A percentile compares a stretch with the other conserved stretches of the same genome.
These are phyloP conservation scores for Teunomyces pallodes DNA, from an alignment of 805 yeast genomes.

Conservation along the genomic window DNA sequence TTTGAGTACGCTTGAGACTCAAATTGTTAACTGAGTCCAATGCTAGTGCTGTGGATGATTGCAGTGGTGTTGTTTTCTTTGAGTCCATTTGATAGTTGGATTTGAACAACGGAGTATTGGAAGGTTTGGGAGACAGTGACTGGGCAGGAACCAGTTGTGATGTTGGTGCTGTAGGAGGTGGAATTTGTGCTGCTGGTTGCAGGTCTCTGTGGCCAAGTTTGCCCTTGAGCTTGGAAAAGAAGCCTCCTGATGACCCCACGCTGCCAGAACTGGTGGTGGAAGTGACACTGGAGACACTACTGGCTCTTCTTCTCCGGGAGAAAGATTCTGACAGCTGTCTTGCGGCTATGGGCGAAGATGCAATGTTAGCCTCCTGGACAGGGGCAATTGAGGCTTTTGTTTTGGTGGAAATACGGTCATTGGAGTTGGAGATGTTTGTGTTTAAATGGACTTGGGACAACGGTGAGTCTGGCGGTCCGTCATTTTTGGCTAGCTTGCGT, in stretches of 20 bases:
- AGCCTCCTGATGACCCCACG: conserved; percentile 18
- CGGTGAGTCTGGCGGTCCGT: not conserved
- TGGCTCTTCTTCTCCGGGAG: conserved; percentile 17
- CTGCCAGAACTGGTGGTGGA: conserved; percentile 14
- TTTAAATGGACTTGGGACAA: conserved; percentile 16
- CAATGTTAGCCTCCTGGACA: conserved; percentile 19
- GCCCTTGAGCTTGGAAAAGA: conserved; percentile 37
- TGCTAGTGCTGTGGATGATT: too few species aligned
- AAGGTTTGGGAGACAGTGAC: conserved; percentile 3
- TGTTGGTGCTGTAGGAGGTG: not conserved
- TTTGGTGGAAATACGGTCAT: conserved; percentile 27
- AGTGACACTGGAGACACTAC: conserved; percentile 17
- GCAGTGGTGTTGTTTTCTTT: conserved; percentile 2
- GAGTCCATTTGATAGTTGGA: conserved; percentile 15
- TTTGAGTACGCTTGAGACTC: conserved; percentile 10
- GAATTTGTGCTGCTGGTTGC: not conserved
- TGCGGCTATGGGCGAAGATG: conserved; percentile 6
- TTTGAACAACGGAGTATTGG: conserved; percentile 12
- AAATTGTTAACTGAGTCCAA: not conserved
- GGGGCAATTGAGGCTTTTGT: conserved; percentile 34
- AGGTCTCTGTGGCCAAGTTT: conserved; percentile 12
- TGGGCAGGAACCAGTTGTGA: not conserved
- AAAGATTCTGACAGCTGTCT: not conserved
- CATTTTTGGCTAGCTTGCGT: not conserved
- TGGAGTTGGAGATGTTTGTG: conserved; percentile 31